These are phyloP conservation scores for Talaromyces amestolkiae DNA, from an alignment of 2,329 filamentous ascomycete species.

Conservation along the genomic window DNA sequence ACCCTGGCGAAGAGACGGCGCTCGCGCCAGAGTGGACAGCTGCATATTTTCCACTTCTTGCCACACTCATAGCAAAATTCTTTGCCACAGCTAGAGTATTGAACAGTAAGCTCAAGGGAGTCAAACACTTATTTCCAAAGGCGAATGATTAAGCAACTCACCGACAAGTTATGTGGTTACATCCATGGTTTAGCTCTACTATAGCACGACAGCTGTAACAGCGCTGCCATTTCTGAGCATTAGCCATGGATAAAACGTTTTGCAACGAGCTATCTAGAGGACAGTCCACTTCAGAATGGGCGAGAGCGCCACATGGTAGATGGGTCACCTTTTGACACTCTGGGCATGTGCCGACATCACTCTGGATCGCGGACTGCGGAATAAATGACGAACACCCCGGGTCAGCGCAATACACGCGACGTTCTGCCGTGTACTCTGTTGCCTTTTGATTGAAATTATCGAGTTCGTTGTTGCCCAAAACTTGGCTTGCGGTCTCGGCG, in stretches of 20 bases:
- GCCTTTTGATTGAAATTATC: slow-evolving; percentile 18
- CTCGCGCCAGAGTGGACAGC: not conserved
- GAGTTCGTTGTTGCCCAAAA: slow-evolving; percentile 21
- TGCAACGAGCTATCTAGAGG: slow-evolving; percentile 21
- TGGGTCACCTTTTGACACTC: slow-evolving; percentile 21
- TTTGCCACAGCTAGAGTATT: not conserved
- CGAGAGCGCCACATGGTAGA: slow-evolving; percentile 20
- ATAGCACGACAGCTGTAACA: slow-evolving; percentile 1
- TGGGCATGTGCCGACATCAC: slow-evolving; percentile 16
- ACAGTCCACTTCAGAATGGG: slow-evolving; percentile 22
- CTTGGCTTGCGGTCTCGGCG: slow-evolving; percentile 2
- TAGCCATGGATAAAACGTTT: not conserved
- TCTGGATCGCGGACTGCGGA: slow-evolving; percentile 14
- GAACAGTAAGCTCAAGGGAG: not conserved
- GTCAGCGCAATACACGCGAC: slow-evolving; percentile 24
- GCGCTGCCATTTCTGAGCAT: not conserved
- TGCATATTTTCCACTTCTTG: not conserved
- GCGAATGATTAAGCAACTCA: not conserved
- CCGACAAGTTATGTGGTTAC: slow-evolving; percentile 15
- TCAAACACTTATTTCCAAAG: not conserved
- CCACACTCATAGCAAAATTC: slow-evolving; percentile 10
- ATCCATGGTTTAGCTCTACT: slow-evolving; percentile 3
- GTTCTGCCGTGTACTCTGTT: slow-evolving; percentile 20
- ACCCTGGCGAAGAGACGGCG: not conserved
- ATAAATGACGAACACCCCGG: slow-evolving; percentile 25